Conservation (phyloP, 2,329 filamentous ascomycete genomes). For the Stagonosporopsis rhizophila region DNA sequence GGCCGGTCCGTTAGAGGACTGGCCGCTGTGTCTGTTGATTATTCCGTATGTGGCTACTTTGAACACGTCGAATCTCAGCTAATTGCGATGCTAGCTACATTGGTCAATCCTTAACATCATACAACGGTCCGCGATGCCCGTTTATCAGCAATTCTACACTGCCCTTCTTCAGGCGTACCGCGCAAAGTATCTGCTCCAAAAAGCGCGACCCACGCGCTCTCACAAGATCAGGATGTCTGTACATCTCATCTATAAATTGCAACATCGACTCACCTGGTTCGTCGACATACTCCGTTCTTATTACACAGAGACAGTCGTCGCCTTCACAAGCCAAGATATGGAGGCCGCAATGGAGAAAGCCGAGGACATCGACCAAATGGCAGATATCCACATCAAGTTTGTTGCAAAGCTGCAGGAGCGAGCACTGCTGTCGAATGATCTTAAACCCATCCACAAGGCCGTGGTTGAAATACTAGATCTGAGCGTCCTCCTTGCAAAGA, state of each 20-base stretch:
- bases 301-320: constrained; percentile 74
- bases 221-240: constrained; percentile 7
- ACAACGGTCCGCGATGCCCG: constrained; percentile 65
- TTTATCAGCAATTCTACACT: constrained; percentile 76
- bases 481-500: constrained; percentile 71
- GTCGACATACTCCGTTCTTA: constrained; percentile 77
- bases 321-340: constrained; percentile 66
- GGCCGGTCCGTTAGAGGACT: constrained; percentile 69
- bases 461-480: constrained; percentile 81
- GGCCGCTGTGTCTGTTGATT: constrained; percentile 69
- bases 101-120: constrained; percentile 76
- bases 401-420: constrained; percentile 69
- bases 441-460: constrained; percentile 74
- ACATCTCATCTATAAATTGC: constrained; percentile 59
- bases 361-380: constrained; percentile 82
- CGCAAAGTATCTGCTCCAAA: constrained; percentile 71
- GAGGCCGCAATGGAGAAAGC: constrained; percentile 64
- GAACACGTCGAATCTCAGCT: not conserved
- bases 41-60: constrained; percentile 64
- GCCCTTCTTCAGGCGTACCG: constrained; percentile 80
- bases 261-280: constrained; percentile 79
- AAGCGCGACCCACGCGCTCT: constrained; percentile 42
- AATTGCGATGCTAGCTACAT: constrained; percentile 43
- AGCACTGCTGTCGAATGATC: constrained; percentile 71
- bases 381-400: constrained; percentile 70